Conservation (phyloP, 371 early-diverging fungal species). For the Catenaria anguillulae region DNA sequence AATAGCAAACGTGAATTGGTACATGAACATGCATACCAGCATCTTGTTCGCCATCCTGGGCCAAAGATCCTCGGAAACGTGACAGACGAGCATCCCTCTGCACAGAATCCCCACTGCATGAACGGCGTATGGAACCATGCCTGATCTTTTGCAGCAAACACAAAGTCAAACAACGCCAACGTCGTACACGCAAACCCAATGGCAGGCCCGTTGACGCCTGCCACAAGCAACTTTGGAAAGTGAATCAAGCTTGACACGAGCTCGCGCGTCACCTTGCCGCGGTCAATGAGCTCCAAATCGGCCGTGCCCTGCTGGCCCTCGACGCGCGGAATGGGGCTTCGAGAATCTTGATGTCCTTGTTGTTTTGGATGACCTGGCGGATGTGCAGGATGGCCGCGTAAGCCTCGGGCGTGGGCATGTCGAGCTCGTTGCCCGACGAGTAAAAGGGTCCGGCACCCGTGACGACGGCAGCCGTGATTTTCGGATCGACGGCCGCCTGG, state of each 20-base stretch:
- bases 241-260: constrained; percentile 40
- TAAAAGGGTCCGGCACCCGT: constrained; percentile 54
- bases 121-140: constrained; percentile 52
- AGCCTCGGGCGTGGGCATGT: constrained; percentile 17
- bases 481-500: constrained; percentile 26
- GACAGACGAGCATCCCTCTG: constrained; percentile 48
- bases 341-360: background rate
- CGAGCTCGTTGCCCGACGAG: constrained; percentile 46
- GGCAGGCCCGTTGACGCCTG: constrained; percentile 51
- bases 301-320: background rate
- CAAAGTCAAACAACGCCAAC: constrained; percentile 49
- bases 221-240: constrained; percentile 56
- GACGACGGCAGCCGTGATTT: constrained; percentile 40
- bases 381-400: constrained; percentile 18
- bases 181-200: constrained; percentile 55
- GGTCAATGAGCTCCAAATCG: background rate
- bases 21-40: constrained; percentile 24
- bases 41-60: constrained; percentile 40
- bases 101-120: constrained; percentile 53
- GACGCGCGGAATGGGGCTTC: background rate
- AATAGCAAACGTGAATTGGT: too few species aligned
- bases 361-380: constrained; percentile 10
- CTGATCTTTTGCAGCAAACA: constrained; percentile 37
- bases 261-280: constrained; percentile 21
- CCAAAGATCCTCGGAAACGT: constrained; percentile 48